Conservation (phyloP, 495 filamentous ascomycete species). For the Tuber microsphaerosporum region DNA sequence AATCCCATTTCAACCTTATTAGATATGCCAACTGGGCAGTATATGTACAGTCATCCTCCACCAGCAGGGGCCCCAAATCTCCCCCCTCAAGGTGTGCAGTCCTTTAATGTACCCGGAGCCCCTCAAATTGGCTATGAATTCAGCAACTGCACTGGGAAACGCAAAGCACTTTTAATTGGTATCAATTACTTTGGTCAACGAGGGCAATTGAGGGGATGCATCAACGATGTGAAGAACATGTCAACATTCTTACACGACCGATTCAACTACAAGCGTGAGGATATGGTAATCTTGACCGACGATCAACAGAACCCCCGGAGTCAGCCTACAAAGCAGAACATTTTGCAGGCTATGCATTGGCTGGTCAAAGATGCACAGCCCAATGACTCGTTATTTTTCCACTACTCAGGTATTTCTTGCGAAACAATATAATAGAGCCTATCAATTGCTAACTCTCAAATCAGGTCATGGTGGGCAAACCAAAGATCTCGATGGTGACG, state of each 20-base stretch:
- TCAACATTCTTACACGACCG: constrained; percentile 80
- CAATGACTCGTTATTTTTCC: constrained; percentile 96
- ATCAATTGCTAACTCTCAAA: constrained; percentile 18
- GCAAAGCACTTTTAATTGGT: constrained; percentile 89
- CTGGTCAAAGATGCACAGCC: constrained; percentile 88
- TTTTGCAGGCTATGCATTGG: constrained; percentile 97
- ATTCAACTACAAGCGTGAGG: constrained; percentile 88
- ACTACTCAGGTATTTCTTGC: constrained; percentile 70
- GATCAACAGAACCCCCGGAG: constrained; percentile 97
- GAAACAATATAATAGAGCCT: constrained; percentile 7
- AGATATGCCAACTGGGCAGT: constrained; percentile 35
- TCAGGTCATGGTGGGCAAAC: constrained; percentile 93
- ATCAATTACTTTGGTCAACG: constrained; percentile 97
- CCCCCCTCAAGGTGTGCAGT: constrained; percentile 54
- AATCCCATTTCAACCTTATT: constrained; percentile 1
- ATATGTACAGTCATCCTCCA: constrained; percentile 29
- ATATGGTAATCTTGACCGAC: constrained; percentile 97
- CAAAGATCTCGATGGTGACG: constrained; percentile 70
- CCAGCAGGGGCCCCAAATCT: constrained; percentile 49
- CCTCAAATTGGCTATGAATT: constrained; percentile 74
- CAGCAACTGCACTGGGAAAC: constrained; percentile 79
- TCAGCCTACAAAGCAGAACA: constrained; percentile 92
- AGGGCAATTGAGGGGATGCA: constrained; percentile 87
- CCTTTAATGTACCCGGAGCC: constrained; percentile 67
- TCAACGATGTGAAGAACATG: constrained; percentile 99